These are phyloP conservation scores for Scutellaria barbata DNA, from an alignment of 257 asterid species.

Conservation along the genomic window DNA sequence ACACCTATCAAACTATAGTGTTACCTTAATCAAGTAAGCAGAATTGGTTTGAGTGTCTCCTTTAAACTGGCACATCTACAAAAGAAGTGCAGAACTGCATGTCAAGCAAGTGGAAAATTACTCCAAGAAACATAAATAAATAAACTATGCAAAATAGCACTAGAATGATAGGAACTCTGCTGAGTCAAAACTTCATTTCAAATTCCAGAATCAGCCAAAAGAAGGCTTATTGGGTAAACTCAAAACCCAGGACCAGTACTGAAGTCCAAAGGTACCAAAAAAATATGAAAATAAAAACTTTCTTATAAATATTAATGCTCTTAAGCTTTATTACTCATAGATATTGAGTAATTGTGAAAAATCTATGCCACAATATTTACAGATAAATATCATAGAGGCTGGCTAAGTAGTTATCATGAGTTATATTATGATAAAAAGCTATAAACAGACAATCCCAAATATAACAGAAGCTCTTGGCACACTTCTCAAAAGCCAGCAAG, in stretches of 20 bases:
- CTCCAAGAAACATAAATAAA: constrained; percentile 43
- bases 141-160: constrained; percentile 31
- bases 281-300: not conserved
- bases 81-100: constrained; percentile 86
- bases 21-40: constrained; percentile 76
- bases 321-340: not conserved
- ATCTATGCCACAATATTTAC: constrained; percentile 19
- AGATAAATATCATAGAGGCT: constrained; percentile 1
- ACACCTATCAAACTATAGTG: constrained; percentile 21
- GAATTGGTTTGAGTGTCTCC: constrained; percentile 69
- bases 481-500: constrained; percentile 14
- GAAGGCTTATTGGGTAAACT: constrained; percentile 9
- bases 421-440: not conserved
- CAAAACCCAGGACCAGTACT: constrained; percentile 3
- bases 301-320: constrained; percentile 1
- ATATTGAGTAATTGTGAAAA: constrained; percentile 6
- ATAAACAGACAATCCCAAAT: not conserved
- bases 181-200: constrained; percentile 9
- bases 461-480: constrained; percentile 11
- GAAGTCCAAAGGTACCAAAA: not conserved
- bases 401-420: not conserved
- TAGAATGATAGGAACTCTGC: not conserved
- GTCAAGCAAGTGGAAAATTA: constrained; percentile 76
- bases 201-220: constrained; percentile 18
- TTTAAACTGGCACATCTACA: constrained; percentile 77